Evolutionary conservation across 305 asterid species (phyloP).

Genomic region (Fraxinus floribunda): DNA sequence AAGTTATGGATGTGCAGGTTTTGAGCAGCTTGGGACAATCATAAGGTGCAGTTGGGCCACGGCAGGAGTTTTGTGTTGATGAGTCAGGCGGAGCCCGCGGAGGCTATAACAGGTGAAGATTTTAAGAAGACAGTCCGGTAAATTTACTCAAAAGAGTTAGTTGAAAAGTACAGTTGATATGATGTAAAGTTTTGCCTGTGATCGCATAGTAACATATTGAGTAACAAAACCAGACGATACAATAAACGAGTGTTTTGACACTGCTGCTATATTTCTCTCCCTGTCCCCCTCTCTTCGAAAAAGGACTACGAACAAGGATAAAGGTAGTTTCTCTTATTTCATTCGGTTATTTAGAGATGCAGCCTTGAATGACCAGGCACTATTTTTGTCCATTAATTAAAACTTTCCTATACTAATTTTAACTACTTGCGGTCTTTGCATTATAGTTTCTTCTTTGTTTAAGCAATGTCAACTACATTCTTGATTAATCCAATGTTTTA

Average conservation of each 20-base stretch:
- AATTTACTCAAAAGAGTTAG: neutral
- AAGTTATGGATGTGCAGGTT: slow-evolving; percentile 38
- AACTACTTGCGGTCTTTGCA: neutral
- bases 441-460: neutral
- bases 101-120: slow-evolving; percentile 18
- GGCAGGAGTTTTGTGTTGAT: neutral
- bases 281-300: neutral
- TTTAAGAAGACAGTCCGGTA: neutral
- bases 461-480: neutral
- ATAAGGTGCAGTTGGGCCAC: neutral
- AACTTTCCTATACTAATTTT: neutral
- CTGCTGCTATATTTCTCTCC: neutral
- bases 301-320: neutral
- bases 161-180: neutral
- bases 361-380: neutral
- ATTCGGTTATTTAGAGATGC: neutral
- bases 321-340: neutral
- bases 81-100: neutral
- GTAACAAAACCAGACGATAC: neutral
- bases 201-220: neutral
- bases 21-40: neutral
- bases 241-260: neutral
- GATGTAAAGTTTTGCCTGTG: neutral
- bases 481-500: neutral
- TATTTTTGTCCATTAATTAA: neutral